These are phyloP conservation scores for Venturia aucupariae DNA, from an alignment of 2,329 filamentous ascomycete species.

Conservation along the genomic window DNA sequence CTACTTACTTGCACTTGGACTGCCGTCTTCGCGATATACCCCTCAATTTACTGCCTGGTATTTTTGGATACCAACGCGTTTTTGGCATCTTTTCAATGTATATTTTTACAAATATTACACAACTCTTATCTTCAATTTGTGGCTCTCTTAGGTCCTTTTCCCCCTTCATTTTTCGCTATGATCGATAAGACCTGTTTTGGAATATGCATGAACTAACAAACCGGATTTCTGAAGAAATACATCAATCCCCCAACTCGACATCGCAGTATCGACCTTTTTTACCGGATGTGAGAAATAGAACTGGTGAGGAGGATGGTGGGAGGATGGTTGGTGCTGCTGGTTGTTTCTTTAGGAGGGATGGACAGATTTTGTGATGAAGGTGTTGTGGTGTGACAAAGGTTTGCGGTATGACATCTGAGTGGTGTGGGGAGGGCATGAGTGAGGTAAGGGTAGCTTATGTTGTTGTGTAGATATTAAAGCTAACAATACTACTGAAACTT, in stretches of 20 bases:
- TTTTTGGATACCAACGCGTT: neutral
- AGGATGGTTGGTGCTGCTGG: neutral
- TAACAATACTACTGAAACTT: no score
- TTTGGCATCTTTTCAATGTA: neutral
- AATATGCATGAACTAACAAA: neutral
- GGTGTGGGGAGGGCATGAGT: no score
- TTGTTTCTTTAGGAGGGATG: conserved; percentile 13
- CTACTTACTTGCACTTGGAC: neutral
- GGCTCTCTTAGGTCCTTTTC: no score
- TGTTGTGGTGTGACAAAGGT: no score
- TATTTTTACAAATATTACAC: neutral
- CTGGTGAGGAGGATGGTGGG: neutral
- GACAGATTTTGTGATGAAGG: neutral
- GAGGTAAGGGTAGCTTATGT: no score
- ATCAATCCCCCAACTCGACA: neutral
- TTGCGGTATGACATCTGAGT: no score
- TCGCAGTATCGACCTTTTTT: conserved; percentile 2
- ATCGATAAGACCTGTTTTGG: neutral
- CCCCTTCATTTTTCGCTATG: neutral
- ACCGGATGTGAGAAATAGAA: neutral
- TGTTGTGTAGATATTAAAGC: no score
- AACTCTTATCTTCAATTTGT: no score
- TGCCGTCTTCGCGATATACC: neutral
- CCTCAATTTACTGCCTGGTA: neutral
- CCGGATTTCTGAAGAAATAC: neutral